These are phyloP conservation scores for Tolypocladium capitatum DNA, from an alignment of 2,329 filamentous ascomycete species.

Conservation along the genomic window DNA sequence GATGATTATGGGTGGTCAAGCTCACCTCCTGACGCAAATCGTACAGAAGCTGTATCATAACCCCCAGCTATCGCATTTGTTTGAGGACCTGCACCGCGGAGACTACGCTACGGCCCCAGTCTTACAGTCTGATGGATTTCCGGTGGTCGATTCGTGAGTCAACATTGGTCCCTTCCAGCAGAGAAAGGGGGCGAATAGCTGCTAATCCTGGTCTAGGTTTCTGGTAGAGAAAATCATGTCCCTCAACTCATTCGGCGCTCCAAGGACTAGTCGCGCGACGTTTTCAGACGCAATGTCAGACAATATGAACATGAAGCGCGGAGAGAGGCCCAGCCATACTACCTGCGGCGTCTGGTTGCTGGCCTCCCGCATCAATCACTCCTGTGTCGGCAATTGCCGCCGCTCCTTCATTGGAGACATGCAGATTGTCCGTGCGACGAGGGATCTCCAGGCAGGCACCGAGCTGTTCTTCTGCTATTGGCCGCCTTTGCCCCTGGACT, in stretches of 20 bases:
- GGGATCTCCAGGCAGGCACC: conserved; percentile 25
- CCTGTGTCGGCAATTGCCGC: conserved; percentile 31
- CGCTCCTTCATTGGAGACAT: conserved; percentile 42
- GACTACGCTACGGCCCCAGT: conserved; percentile 19
- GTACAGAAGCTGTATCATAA: conserved; percentile 33
- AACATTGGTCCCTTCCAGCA: background rate
- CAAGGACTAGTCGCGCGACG: conserved; percentile 8
- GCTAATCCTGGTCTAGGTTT: conserved; percentile 20
- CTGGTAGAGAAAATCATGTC: conserved; percentile 27
- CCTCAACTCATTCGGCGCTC: conserved; percentile 29
- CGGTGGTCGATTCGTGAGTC: conserved; percentile 32
- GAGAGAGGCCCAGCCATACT: background rate
- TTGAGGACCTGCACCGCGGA: conserved; percentile 26
- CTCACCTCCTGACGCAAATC: conserved; percentile 24
- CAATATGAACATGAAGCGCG: background rate
- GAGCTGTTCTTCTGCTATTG: conserved; percentile 32
- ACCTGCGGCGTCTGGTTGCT: conserved; percentile 30
- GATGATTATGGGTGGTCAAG: conserved; percentile 22
- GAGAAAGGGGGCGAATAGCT: background rate
- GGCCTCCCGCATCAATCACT: conserved; percentile 39
- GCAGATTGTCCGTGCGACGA: conserved; percentile 32
- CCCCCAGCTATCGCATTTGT: conserved; percentile 16
- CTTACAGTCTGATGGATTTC: conserved; percentile 18
- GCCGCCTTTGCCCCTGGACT: conserved; percentile 5
- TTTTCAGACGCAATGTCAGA: background rate